Evolutionary conservation across 192 early-diverging fungal species (phyloP).

Genomic region (Backusella tarrabulga): DNA sequence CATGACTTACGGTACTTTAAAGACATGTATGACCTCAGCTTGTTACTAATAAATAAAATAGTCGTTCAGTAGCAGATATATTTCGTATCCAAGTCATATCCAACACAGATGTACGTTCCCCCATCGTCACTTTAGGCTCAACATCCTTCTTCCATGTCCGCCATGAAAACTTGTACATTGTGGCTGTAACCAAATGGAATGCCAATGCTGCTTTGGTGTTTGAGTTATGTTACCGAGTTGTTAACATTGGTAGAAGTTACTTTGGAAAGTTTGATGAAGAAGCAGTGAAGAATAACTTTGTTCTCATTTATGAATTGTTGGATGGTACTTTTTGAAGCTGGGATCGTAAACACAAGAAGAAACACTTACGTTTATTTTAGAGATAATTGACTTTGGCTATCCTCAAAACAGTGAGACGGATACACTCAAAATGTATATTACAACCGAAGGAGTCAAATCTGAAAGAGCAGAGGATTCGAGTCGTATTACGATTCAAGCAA

Average conservation of each 20-base stretch:
- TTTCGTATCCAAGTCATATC: conserved; percentile 98
- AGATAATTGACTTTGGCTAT: conserved; percentile 83
- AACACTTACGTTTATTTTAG: not conserved
- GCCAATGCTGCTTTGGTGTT: conserved; percentile 95
- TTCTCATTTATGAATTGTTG: conserved; percentile 81
- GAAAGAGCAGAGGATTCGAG: conserved; percentile 78
- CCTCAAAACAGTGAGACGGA: conserved; percentile 85
- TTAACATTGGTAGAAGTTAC: conserved; percentile 89
- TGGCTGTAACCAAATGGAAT: conserved; percentile 96
- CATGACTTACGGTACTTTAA: conserved; percentile 86
- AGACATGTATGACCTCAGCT: not conserved
- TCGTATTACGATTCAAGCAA: conserved; percentile 90
- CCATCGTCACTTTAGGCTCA: conserved; percentile 87
- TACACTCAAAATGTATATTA: conserved; percentile 81
- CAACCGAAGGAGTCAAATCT: conserved; percentile 82
- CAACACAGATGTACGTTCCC: conserved; percentile 79
- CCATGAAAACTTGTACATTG: conserved; percentile 95
- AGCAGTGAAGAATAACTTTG: conserved; percentile 85
- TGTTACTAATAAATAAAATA: conserved; percentile 26
- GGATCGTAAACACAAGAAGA: not conserved
- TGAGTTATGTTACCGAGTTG: conserved; percentile 91
- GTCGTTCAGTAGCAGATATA: conserved; percentile 91
- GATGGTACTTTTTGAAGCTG: conserved; percentile 48
- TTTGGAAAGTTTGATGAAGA: conserved; percentile 86
- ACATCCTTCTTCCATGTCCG: conserved; percentile 95